A percentile compares a stretch with the other conserved stretches of the same genome.
These are phyloP conservation scores for Yamadazyma dendronema DNA, from an alignment of 1,139 yeast species.

Conservation along the genomic window DNA sequence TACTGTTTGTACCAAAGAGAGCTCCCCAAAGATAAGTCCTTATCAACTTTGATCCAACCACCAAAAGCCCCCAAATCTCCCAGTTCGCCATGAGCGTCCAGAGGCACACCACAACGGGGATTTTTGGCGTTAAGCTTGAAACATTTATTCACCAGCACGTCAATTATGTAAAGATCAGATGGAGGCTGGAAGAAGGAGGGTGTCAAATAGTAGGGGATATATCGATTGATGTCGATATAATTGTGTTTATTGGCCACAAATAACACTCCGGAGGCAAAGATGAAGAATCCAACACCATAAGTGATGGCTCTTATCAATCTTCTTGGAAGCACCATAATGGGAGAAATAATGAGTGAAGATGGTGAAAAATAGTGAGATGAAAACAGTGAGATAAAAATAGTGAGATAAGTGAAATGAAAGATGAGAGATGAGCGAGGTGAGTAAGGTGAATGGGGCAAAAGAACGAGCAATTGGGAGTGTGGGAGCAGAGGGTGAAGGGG, in stretches of 20 bases:
- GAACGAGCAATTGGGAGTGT: too few species aligned
- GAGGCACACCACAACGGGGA: conserved; percentile 34
- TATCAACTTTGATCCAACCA: conserved; percentile 37
- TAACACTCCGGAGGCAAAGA: conserved; percentile 21
- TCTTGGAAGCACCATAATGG: conserved; percentile 24
- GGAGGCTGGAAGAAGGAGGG: conserved; percentile 44
- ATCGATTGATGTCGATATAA: conserved; percentile 27
- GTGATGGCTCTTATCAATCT: conserved; percentile 25
- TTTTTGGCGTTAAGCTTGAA: conserved; percentile 22
- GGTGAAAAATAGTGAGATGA: not conserved
- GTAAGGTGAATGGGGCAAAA: too few species aligned
- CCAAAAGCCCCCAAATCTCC: conserved; percentile 31
- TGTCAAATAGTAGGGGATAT: conserved; percentile 29
- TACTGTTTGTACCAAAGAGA: conserved; percentile 33
- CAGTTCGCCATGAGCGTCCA: conserved; percentile 23
- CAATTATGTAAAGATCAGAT: conserved; percentile 36
- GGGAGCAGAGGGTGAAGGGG: too few species aligned
- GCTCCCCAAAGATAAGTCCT: conserved; percentile 37
- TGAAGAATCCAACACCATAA: conserved; percentile 18
- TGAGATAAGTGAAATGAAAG: not conserved
- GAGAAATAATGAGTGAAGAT: not conserved
- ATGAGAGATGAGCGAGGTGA: too few species aligned
- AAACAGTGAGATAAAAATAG: not conserved
- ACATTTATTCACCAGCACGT: conserved; percentile 34
- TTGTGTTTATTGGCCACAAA: conserved; percentile 34